These are phyloP conservation scores for Alternaria sp. DNA, from an alignment of 2,329 filamentous ascomycete genomes.

Conservation along the genomic window DNA sequence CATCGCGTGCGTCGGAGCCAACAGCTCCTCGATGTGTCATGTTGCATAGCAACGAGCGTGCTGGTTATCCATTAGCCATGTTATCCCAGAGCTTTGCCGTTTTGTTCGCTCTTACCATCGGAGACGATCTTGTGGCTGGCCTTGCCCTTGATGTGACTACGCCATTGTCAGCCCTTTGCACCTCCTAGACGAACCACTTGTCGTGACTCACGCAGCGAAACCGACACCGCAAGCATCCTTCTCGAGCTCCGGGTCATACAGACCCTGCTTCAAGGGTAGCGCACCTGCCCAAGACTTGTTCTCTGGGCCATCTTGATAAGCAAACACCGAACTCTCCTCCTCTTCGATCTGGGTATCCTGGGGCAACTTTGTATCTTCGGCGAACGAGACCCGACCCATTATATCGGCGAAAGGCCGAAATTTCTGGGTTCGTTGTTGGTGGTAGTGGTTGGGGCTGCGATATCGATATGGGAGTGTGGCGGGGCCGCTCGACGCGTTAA, in stretches of 20 bases:
- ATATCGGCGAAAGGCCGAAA: conserved; percentile 63
- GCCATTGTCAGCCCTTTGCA: conserved; percentile 36
- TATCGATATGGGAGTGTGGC: conserved; percentile 33
- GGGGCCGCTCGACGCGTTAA: conserved; percentile 37
- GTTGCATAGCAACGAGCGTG: conserved; percentile 95
- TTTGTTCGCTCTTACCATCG: conserved; percentile 75
- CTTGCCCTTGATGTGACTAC: conserved; percentile 94
- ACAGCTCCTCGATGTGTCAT: conserved; percentile 99
- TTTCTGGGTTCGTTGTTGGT: conserved; percentile 36
- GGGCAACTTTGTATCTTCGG: conserved; percentile 60
- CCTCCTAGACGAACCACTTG: not conserved
- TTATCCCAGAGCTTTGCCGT: not conserved
- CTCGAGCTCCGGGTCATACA: conserved; percentile 94
- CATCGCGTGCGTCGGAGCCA: conserved; percentile 95
- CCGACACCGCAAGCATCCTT: conserved; percentile 99
- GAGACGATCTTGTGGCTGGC: conserved; percentile 98
- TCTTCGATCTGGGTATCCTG: conserved; percentile 63
- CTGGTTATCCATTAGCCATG: conserved; percentile 59
- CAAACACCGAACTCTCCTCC: conserved; percentile 72
- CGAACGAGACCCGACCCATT: conserved; percentile 63
- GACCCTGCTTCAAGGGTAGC: conserved; percentile 96
- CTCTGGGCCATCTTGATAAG: conserved; percentile 79
- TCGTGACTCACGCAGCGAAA: conserved; percentile 83
- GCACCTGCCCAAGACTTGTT: conserved; percentile 95
- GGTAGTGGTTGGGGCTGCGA: conserved; percentile 22